Base-by-base conservation (phyloP, 768 basidiomycete genomes). In the Calocybe gangraenosa region DNA sequence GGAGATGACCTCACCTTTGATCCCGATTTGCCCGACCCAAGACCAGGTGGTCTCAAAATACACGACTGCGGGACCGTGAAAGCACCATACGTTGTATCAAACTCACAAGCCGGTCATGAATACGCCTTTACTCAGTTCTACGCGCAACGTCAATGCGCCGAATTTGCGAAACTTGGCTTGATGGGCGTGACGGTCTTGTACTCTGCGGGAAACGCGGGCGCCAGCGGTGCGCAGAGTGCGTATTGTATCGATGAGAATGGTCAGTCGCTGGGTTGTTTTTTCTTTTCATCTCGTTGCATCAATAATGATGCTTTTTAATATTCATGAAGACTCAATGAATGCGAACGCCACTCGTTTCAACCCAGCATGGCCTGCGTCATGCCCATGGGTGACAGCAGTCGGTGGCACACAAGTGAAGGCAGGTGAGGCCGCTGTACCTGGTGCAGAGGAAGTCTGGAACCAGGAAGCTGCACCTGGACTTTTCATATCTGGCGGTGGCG, bases 81-180 rank as follows among this genome's bases (percentile, higher is more conserved):
- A 28, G 62, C 65, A 10, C 61, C 74, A n/a, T 62, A 68, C 41
- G 73, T 74, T 35, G 63, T 74, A 7, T 71, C 70, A 10, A 67
- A 63, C 11, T 74, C 71, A 0, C 67, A 72, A 37, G 63, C 56
- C 36, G 59, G 60, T 40, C 54, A 67, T 28, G 75, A 76, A 44
- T 63, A 62, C 7, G 60, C 60, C 7, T 54, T 71, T 36, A 57
- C 67, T 9, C 25, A 51, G 18, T 51, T 52, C 34, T 75, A 69
- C 48, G 58, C 61, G n/a, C 31, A 51, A 17, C 64, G 74, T 20
- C 74, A 76, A 48, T 78, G 76, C 54, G 52, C 48, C 11, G 75
- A 78, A 52, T 76, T 73, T 45, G 75, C 48, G 6, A 77, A 77
- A 43, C 63, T 77, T 17, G 75, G 71, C 21, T 59, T 78, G 10